These are phyloP conservation scores for Chlamydomonas sp. DNA, from an alignment of 139 green algal genomes.

Conservation along the genomic window DNA sequence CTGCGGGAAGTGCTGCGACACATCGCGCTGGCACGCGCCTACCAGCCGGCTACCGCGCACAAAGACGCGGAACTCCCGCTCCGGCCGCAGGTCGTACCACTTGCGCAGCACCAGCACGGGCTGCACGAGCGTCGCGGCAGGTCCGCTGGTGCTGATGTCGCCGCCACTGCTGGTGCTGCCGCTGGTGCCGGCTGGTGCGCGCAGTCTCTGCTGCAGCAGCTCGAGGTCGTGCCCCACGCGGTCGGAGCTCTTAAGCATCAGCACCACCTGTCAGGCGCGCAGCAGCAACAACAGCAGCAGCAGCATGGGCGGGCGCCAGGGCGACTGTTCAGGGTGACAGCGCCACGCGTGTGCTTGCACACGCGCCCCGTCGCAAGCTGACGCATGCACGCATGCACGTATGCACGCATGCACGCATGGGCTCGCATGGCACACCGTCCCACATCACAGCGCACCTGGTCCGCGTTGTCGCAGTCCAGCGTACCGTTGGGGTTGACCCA, in stretches of 20 bases:
- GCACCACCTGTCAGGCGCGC: slow-evolving; percentile 54
- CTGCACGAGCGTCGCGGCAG: neutral
- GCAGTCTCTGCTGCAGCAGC: neutral
- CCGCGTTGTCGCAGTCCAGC: slow-evolving; percentile 31
- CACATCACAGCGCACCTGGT: slow-evolving; percentile 34
- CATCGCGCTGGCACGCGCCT: slow-evolving; percentile 71
- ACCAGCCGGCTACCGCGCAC: slow-evolving; percentile 45
- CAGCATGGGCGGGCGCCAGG: neutral
- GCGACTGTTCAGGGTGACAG: neutral
- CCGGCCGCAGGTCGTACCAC: slow-evolving; percentile 68
- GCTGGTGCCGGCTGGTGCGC: neutral
- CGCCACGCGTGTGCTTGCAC: neutral
- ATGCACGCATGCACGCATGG: neutral
- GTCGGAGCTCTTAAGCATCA: slow-evolving; percentile 89
- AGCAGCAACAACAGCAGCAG: neutral
- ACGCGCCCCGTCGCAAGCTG: neutral
- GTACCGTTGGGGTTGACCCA: slow-evolving; percentile 61
- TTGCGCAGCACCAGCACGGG: slow-evolving; percentile 66
- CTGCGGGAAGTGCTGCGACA: slow-evolving; percentile 55
- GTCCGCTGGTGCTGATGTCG: neutral
- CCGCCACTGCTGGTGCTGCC: no score
- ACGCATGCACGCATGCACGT: neutral
- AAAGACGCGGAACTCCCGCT: slow-evolving; percentile 91
- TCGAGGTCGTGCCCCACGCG: slow-evolving; percentile 74
- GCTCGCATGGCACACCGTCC: no score